Conservation (phyloP, 2,329 filamentous ascomycete species). For the Proliferodiscus dingleyae region DNA sequence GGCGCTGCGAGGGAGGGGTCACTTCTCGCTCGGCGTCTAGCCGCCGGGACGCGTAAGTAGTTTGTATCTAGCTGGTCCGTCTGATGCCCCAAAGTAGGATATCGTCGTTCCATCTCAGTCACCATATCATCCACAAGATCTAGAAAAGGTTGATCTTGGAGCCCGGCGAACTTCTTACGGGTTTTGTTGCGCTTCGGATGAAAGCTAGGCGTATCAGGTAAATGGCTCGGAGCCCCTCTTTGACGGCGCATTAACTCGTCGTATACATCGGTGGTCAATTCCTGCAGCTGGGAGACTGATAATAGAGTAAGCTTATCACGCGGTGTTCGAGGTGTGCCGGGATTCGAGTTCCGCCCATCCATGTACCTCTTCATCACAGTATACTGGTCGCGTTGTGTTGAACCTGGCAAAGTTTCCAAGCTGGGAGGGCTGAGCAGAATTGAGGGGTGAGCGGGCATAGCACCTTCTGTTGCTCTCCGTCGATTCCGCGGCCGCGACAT, state of each 20-base stretch:
- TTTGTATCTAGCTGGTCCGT: no score
- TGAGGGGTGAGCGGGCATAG: neutral
- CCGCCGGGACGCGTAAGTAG: no score
- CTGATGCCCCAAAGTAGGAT: conserved; percentile 6
- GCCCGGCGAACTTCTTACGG: conserved; percentile 11
- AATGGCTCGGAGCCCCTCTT: conserved; percentile 7
- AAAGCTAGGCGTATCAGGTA: conserved; percentile 4
- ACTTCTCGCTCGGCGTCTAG: no score
- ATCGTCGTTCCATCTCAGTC: conserved; percentile 16
- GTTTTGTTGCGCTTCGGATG: conserved; percentile 17
- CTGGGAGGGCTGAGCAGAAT: no score
- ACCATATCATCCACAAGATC: conserved; percentile 16
- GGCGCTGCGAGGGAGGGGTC: neutral
- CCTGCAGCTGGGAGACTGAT: conserved; percentile 11
- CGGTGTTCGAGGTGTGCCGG: neutral
- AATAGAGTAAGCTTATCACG: conserved; percentile 14
- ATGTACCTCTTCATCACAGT: conserved; percentile 11
- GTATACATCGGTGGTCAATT: conserved; percentile 19
- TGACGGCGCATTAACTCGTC: conserved; percentile 20
- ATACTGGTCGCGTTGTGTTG: conserved; percentile 6
- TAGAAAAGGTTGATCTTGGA: conserved; percentile 11
- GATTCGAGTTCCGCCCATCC: neutral
- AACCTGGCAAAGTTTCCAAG: no score
- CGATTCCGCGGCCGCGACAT: neutral
- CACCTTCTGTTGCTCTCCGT: neutral